These are phyloP conservation scores for Kregervanrija fluxuum DNA, from an alignment of 805 yeast species.

Conservation along the genomic window DNA sequence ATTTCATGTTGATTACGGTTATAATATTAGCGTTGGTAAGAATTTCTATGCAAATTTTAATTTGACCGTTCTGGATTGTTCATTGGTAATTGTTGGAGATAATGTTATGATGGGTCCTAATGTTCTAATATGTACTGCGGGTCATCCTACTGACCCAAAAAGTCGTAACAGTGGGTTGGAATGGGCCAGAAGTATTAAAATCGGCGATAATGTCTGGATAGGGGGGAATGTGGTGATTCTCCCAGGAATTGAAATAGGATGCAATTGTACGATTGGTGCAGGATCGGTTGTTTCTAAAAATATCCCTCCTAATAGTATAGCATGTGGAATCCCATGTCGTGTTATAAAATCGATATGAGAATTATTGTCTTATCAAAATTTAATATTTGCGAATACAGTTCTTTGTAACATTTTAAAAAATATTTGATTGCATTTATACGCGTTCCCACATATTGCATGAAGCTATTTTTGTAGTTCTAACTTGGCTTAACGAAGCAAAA, in stretches of 20 bases:
- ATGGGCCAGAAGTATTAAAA: conserved; percentile 46
- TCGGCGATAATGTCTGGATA: conserved; percentile 65
- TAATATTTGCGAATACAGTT: no score
- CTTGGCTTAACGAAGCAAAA: no score
- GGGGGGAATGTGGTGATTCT: conserved; percentile 48
- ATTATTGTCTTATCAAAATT: no score
- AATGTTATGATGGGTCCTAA: conserved; percentile 58
- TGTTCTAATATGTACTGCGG: conserved; percentile 51
- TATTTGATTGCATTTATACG: no score
- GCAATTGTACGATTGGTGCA: conserved; percentile 56
- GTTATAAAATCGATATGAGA: no score
- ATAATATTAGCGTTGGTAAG: conserved; percentile 50
- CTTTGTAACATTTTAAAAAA: no score
- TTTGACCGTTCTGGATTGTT: conserved; percentile 48
- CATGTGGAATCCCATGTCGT: conserved; percentile 49
- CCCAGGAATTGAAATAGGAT: conserved; percentile 64
- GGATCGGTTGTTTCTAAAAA: conserved; percentile 57
- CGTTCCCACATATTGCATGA: no score
- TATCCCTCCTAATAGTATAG: conserved; percentile 48
- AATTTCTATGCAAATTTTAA: conserved; percentile 56
- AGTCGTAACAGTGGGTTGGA: conserved; percentile 41
- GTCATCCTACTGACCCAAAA: conserved; percentile 52
- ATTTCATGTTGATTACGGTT: conserved; percentile 59
- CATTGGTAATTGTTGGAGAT: conserved; percentile 54
- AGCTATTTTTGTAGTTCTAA: no score